These are phyloP conservation scores for Halenospora varia DNA, from an alignment of 495 filamentous ascomycete species.

Conservation along the genomic window DNA sequence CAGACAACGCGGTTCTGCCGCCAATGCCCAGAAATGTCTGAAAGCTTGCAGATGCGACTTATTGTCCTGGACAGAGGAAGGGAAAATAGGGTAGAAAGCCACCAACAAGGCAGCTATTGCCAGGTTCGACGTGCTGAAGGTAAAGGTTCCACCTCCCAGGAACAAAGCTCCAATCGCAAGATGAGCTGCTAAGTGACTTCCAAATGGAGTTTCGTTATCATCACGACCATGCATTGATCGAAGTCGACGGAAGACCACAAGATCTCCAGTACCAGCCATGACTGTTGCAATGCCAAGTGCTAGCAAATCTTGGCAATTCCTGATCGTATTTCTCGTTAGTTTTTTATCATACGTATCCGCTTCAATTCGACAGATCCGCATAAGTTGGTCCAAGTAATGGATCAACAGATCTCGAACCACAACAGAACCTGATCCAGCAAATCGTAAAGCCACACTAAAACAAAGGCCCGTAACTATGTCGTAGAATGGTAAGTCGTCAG, in stretches of 20 bases:
- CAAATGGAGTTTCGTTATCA: slow-evolving; percentile 80
- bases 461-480: slow-evolving; percentile 89
- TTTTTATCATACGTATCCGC: slow-evolving; percentile 73
- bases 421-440: slow-evolving; percentile 74
- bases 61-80: slow-evolving; percentile 83
- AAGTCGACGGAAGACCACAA: slow-evolving; percentile 83
- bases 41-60: slow-evolving; percentile 94
- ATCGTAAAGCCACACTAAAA: slow-evolving; percentile 77
- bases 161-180: slow-evolving; percentile 90
- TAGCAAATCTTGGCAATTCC: slow-evolving; percentile 85
- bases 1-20: slow-evolving; percentile 84
- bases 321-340: slow-evolving; percentile 72
- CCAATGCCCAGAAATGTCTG: slow-evolving; percentile 95
- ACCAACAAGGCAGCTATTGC: slow-evolving; percentile 83
- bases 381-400: slow-evolving; percentile 82
- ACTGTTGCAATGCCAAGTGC: slow-evolving; percentile 79
- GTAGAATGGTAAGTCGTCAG: slow-evolving; percentile 83
- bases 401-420: slow-evolving; percentile 76
- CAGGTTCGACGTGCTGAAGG: slow-evolving; percentile 83
- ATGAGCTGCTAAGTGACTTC: slow-evolving; percentile 89
- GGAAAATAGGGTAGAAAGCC: slow-evolving; percentile 92
- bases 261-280: slow-evolving; percentile 93
- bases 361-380: slow-evolving; percentile 66
- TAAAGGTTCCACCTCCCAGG: slow-evolving; percentile 85
- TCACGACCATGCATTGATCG: slow-evolving; percentile 85